Base-by-base conservation (phyloP, 257 asterid genomes). In the Linderniella brevidens region DNA sequence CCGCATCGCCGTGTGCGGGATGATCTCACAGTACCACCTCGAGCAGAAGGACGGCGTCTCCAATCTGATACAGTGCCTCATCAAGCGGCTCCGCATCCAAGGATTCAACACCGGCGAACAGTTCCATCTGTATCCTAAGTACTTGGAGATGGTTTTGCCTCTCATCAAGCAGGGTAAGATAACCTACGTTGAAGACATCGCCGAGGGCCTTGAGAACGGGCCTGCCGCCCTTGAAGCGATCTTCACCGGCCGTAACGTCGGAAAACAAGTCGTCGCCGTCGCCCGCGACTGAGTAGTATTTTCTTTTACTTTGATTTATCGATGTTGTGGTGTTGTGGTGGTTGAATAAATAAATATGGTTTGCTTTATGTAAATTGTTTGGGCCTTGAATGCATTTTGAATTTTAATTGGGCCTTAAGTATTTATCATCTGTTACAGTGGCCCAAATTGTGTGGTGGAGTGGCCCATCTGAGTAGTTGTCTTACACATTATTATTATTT, bases 11-110 rank as follows among this genome's bases (percentile, higher is more conserved):
- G 51, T 13, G 18, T 46, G 51, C 11, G 51, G 51, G 11, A 46
- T 46, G 51, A 46, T 46, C 35, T 46, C 51, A 3, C 51, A 46
- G 51, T 46, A 46, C 51, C 19, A 46, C 14, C 35, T 46, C 35
- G 32, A 17, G 35, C 12, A 19, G 11, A 29, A 4, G 1, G 51
- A 46, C 11, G 51, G 51, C 25, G 9, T 46, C 13, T 1, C 15
- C 13, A 46, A 46, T 35, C 25, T 46, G 36, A 17, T 46, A 29
- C n/a, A n/a, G 11, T 11, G 19, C 35, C 19, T 46, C 51, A 9
- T 35, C 11, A 46, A 46, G 17, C 51, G 51, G 10, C 19, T 46
- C 13, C 51, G 51, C 3, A 17, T 46, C 35, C 13, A 46, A 19
- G 51, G 51, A 8, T 46, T 46, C 51, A 35, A 17, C 6, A 35